Conservation (phyloP, 1,284 basidiomycete species). For the Violaceomyces palustris region DNA sequence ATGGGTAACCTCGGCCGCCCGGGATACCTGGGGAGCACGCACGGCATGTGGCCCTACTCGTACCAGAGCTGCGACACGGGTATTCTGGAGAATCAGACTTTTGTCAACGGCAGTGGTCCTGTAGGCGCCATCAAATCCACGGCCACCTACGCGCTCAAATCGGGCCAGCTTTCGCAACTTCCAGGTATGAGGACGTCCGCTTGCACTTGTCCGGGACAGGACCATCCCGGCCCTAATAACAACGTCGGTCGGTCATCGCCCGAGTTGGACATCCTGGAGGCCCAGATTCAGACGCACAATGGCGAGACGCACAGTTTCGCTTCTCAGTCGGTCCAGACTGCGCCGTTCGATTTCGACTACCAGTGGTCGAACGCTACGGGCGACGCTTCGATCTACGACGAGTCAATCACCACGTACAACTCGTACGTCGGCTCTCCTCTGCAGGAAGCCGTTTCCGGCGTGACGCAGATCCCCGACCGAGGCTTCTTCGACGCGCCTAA, state of each 20-base stretch:
- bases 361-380: slow-evolving; percentile 29
- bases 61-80: slow-evolving; percentile 52
- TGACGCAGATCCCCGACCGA: slow-evolving; percentile 36
- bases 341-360: slow-evolving; percentile 48
- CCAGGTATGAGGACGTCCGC: slow-evolving; percentile 46
- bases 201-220: slow-evolving; percentile 44
- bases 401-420: slow-evolving; percentile 36
- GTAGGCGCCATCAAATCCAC: slow-evolving; percentile 16
- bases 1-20: slow-evolving; percentile 50
- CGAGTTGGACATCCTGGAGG: slow-evolving; percentile 52
- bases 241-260: slow-evolving; percentile 48
- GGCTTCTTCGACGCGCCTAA: slow-evolving; percentile 29
- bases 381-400: slow-evolving; percentile 36
- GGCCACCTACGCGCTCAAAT: slow-evolving; percentile 41
- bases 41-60: slow-evolving; percentile 54
- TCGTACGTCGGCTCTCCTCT: slow-evolving; percentile 44
- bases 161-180: slow-evolving; percentile 28
- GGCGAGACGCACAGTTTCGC: slow-evolving; percentile 35
- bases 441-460: slow-evolving; percentile 51
- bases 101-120: slow-evolving; percentile 33
- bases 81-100: slow-evolving; percentile 44
- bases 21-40: slow-evolving; percentile 48
- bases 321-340: slow-evolving; percentile 51
- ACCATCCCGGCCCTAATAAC: slow-evolving; percentile 44
- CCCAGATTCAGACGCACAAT: slow-evolving; percentile 57